Evolutionary conservation across 495 filamentous ascomycete species (phyloP).

Genomic region (Beverwykella pulmonaria): DNA sequence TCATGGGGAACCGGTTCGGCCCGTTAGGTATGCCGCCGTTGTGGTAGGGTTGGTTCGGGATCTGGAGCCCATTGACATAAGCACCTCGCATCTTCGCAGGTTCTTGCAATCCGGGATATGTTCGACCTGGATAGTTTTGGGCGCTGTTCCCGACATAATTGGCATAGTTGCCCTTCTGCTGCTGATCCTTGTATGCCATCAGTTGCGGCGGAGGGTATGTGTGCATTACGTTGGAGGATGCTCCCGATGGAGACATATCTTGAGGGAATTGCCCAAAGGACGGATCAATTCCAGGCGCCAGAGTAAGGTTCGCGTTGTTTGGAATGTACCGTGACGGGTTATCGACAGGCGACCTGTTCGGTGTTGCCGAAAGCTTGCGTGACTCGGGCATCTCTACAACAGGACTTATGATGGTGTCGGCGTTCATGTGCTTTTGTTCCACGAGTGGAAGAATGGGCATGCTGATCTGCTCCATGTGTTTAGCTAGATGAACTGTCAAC

Average conservation of each 20-base stretch:
- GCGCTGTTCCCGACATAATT: conserved; percentile 11
- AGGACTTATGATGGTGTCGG: conserved; percentile 38
- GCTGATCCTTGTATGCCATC: conserved; percentile 21
- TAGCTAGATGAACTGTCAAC: conserved; percentile 89
- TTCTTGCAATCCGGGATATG: conserved; percentile 35
- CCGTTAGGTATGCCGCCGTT: conserved; percentile 34
- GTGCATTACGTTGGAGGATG: conserved; percentile 30
- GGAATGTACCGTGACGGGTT: conserved; percentile 39
- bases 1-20: conserved; percentile 30
- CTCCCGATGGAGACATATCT: conserved; percentile 11
- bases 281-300: conserved; percentile 29
- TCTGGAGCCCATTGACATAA: conserved; percentile 33
- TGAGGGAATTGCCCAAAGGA: conserved; percentile 28
- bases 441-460: conserved; percentile 81
- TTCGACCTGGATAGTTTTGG: conserved; percentile 15
- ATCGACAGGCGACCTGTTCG: conserved; percentile 27
- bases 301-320: conserved; percentile 14
- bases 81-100: conserved; percentile 19
- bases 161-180: conserved; percentile 21
- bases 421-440: conserved; percentile 40
- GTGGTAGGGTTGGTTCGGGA: conserved; percentile 28
- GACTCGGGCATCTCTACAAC: conserved; percentile 35
- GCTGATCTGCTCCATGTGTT: conserved; percentile 94
- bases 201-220: conserved; percentile 40
- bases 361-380: conserved; percentile 30